Conservation (phyloP, 169 alveolate genomes). For the Cytauxzoon felis region DNA sequence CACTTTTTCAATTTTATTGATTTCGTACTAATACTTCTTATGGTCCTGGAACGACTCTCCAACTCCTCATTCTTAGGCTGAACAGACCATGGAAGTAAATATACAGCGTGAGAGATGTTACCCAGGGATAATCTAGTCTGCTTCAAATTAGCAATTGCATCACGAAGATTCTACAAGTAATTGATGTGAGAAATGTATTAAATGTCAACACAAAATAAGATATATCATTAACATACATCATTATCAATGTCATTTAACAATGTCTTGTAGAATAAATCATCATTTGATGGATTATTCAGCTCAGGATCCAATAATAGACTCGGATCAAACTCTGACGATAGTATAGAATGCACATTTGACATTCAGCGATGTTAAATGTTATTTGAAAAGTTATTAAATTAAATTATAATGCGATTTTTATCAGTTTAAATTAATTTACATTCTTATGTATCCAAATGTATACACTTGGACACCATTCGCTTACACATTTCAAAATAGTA, state of each 20-base stretch:
- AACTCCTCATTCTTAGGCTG: conserved; percentile 40
- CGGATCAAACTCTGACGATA: conserved; percentile 32
- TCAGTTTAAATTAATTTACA: too few species aligned
- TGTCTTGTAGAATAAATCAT: conserved; percentile 22
- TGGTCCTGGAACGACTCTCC: too few species aligned
- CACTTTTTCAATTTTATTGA: conserved; percentile 15
- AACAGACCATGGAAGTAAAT: conserved; percentile 36
- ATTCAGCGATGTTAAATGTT: too few species aligned
- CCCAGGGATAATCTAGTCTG: conserved; percentile 9
- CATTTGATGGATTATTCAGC: conserved; percentile 23
- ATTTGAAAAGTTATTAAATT: too few species aligned
- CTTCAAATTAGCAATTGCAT: neutral
- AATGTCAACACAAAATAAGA: too few species aligned
- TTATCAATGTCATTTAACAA: conserved; percentile 10
- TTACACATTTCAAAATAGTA: too few species aligned
- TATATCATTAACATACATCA: conserved; percentile 47
- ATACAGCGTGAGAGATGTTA: conserved; percentile 28
- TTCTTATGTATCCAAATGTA: too few species aligned
- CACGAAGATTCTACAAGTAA: conserved; percentile 6
- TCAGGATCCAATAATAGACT: conserved; percentile 5
- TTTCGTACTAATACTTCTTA: too few species aligned
- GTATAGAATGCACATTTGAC: too few species aligned
- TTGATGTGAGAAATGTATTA: neutral
- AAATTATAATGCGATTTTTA: too few species aligned
- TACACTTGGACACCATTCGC: too few species aligned